Base-by-base conservation (phyloP, 345 rosid species). In the Gossypium raimondii region DNA sequence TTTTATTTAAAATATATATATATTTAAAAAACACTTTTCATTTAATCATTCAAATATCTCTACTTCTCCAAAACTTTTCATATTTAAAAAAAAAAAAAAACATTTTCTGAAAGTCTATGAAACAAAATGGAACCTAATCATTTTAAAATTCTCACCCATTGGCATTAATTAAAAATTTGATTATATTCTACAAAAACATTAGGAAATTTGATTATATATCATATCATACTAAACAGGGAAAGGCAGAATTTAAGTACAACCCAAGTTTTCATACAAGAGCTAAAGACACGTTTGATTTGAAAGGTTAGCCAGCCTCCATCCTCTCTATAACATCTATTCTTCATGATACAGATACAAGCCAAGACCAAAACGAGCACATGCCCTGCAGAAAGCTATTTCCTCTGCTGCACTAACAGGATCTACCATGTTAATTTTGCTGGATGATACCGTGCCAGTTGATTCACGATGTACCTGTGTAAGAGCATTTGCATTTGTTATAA, bases 311-410 rank as follows among this genome's bases (percentile, higher is more conserved):
- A 59, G 52, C 57, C 72, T 52, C 58, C 78, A 51, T 45, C 14
- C 38, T 48, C 59, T 78, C 73, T 61, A 11, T 18, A 4, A 66
- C 18, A 70, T 77, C 86, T 89, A 87, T 67, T 89, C 83, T 82
- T 90, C 98, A 68, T 92, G 98, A 78, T 89, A 92, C 11, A 94
- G 87, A 76, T 94, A 89, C 84, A 94, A 81, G 78, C 98, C 98
- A 52, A 94, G 97, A 56, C 98, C 98, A 77, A 94, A 92, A 68
- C 97, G 89, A 51, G 98, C 96, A 81, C 98, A 94, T 7, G 96
- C 97, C 70, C 88, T 89, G 89, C 98, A 91, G 83, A 92, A 94
- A 51, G 98, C 98, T 64, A 89, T 89, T 87, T 92, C 98, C 84
- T 94, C 98, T 1, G 98, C 98, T 61, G 92, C 90, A 74, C 95